Evolutionary conservation across 331 rosid species (phyloP).

Genomic region (Stylosanthes scabra): DNA sequence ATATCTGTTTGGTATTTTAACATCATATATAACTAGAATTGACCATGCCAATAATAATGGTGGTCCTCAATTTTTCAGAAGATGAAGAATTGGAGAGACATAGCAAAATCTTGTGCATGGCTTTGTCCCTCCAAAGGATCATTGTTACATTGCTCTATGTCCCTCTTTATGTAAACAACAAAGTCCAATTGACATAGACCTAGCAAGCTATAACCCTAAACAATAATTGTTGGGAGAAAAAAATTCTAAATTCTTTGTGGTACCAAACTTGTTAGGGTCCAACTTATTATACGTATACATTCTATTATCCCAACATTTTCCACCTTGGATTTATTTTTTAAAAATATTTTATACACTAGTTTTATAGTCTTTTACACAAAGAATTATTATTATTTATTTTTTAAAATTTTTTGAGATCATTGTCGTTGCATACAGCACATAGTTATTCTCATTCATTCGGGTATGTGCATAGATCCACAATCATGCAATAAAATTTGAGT

Average conservation of each 20-base stretch:
- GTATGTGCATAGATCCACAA: constrained; percentile 36
- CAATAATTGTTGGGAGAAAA: neutral
- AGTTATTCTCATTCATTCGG: constrained; percentile 2
- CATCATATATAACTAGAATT: constrained; percentile 5
- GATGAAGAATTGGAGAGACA: neutral
- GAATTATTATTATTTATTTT: no score
- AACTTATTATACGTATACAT: neutral
- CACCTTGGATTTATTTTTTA: neutral
- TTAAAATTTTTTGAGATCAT: neutral
- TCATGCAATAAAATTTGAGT: neutral
- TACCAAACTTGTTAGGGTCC: constrained; percentile 7
- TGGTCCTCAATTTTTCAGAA: constrained; percentile 46
- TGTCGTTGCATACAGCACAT: neutral
- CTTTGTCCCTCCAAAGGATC: constrained; percentile 54
- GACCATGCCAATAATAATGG: constrained; percentile 17
- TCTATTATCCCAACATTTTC: constrained; percentile 30
- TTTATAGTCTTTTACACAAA: neutral
- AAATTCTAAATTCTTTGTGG: constrained; percentile 27
- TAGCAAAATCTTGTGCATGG: constrained; percentile 40
- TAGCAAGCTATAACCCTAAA: neutral
- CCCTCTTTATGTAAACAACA: constrained; percentile 59
- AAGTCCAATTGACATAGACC: constrained; percentile 43
- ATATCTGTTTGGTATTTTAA: neutral
- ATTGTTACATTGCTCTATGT: constrained; percentile 52
- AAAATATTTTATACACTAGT: neutral